Conservation (phyloP, 352 stramenopile genomes). For the Phytophthora foliorum region DNA sequence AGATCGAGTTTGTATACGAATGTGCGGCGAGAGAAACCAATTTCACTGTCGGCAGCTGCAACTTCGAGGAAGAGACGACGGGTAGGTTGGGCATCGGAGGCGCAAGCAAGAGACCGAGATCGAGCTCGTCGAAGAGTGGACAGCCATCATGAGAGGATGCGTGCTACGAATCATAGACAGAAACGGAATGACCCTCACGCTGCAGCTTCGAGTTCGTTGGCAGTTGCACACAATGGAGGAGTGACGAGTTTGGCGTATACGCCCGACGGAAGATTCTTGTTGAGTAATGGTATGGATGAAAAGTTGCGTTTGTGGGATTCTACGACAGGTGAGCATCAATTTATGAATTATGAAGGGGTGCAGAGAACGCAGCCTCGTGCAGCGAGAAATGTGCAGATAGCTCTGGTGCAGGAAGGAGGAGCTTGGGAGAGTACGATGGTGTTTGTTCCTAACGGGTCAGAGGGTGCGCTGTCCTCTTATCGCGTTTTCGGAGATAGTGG, state of each 20-base stretch:
- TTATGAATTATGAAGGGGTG: conserved; percentile 73
- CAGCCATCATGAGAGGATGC: conserved; percentile 15
- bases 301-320: conserved; percentile 77
- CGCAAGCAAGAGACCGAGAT: conserved; percentile 34
- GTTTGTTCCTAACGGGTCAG: conserved; percentile 67
- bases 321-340: conserved; percentile 65
- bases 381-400: conserved; percentile 61
- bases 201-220: conserved; percentile 59
- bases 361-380: conserved; percentile 40
- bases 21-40: conserved; percentile 45
- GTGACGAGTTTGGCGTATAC: conserved; percentile 75
- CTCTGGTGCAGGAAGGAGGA: conserved; percentile 64
- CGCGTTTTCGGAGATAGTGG: conserved; percentile 61
- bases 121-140: conserved; percentile 32
- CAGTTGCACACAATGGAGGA: conserved; percentile 54
- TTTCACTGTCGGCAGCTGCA: conserved; percentile 40
- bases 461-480: conserved; percentile 62
- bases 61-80: conserved; percentile 44
- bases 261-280: conserved; percentile 67
- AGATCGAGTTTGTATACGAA: conserved; percentile 69
- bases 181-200: conserved; percentile 65
- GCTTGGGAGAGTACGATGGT: conserved; percentile 61
- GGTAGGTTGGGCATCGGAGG: conserved; percentile 30
- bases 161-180: conserved; percentile 10
- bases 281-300: conserved; percentile 70